phyloP scores from a whole-genome alignment of 768 basidiomycete species.

The Podaxis sp. region DNA sequence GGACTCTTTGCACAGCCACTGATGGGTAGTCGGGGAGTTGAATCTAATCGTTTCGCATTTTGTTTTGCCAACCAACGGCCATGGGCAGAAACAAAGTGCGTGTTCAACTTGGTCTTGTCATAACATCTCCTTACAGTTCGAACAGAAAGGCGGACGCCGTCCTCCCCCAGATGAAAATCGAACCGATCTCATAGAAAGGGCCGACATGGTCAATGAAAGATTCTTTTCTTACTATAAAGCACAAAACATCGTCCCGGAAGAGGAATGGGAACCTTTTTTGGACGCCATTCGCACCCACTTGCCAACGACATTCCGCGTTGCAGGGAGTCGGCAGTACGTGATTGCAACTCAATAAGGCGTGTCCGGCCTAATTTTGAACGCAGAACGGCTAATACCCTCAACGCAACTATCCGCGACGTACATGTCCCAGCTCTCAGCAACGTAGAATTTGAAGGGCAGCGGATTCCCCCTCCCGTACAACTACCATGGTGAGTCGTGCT shows the following conservation, averaged over 20 bases:
- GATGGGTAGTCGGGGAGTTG: constrained; percentile 4
- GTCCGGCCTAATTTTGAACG: constrained; percentile 12
- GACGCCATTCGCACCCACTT: constrained; percentile 65
- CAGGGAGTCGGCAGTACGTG: constrained; percentile 80
- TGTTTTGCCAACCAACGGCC: not conserved
- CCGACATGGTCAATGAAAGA: constrained; percentile 70
- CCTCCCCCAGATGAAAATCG: constrained; percentile 30
- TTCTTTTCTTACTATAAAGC: constrained; percentile 69
- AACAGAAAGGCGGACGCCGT: constrained; percentile 15
- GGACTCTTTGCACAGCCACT: constrained; percentile 9
- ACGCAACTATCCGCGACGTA: constrained; percentile 70
- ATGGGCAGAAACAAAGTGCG: constrained; percentile 16
- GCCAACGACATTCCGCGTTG: constrained; percentile 93
- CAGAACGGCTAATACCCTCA: constrained; percentile 73
- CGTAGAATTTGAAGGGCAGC: constrained; percentile 73
- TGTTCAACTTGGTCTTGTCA: not conserved
- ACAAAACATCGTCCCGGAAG: constrained; percentile 72
- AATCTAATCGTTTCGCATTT: constrained; percentile 6
- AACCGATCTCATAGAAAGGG: constrained; percentile 53
- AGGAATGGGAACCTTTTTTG: constrained; percentile 80
- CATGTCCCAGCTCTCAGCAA: constrained; percentile 78
- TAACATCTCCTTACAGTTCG: not conserved
- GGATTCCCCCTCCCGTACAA: constrained; percentile 76
- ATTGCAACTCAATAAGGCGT: not conserved
- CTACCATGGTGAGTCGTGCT: constrained; percentile 69